These are phyloP conservation scores for Hericium erinaceus DNA, from an alignment of 768 basidiomycete genomes.

Conservation along the genomic window DNA sequence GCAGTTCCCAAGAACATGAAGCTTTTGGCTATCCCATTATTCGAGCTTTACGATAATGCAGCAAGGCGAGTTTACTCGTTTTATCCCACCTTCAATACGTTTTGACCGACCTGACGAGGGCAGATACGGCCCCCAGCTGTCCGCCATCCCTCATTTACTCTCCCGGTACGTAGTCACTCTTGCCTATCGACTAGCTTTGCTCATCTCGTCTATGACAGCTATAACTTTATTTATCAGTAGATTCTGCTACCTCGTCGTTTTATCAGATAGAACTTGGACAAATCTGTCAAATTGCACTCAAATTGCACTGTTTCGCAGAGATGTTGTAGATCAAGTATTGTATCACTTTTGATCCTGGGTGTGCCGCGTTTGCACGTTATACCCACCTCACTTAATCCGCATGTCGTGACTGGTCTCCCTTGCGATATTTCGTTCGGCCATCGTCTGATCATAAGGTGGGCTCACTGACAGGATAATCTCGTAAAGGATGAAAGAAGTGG, in stretches of 20 bases:
- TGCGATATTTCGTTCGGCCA: no score
- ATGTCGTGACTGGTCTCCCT: not conserved
- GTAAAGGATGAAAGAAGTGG: no score
- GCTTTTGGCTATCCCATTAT: conserved; percentile 89
- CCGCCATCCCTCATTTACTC: conserved; percentile 86
- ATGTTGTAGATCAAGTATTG: not conserved
- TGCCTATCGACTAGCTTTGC: not conserved
- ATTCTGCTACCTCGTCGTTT: not conserved
- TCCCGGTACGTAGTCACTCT: conserved; percentile 47
- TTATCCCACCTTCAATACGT: not conserved
- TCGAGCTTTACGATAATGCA: conserved; percentile 96
- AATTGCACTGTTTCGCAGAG: not conserved
- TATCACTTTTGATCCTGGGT: not conserved
- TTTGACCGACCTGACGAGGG: not conserved
- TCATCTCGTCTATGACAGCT: conserved; percentile 21
- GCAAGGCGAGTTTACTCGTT: conserved; percentile 46
- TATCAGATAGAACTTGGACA: not conserved
- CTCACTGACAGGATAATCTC: no score
- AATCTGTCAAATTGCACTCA: not conserved
- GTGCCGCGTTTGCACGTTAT: not conserved
- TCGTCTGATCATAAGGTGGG: no score
- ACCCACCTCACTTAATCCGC: not conserved
- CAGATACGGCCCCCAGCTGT: conserved; percentile 87
- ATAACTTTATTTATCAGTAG: conserved; percentile 19
- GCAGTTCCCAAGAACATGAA: conserved; percentile 99